Base-by-base conservation (phyloP, 768 basidiomycete genomes). In the Tylopilus rubrobrunneus region DNA sequence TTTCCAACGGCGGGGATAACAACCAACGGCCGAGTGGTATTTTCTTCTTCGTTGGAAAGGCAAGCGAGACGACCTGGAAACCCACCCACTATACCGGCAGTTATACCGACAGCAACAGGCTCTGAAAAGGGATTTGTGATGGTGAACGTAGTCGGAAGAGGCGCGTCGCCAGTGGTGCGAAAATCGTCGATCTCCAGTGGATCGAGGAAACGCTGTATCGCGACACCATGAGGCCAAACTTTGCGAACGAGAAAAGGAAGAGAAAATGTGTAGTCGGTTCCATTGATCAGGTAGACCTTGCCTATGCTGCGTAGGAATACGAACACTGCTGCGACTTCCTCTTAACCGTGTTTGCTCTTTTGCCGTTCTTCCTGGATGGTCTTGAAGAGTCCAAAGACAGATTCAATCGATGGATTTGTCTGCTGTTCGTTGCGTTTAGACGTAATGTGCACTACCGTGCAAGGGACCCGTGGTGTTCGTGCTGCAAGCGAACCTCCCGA, bases 141-240 rank as follows among this genome's bases (percentile, higher is more conserved):
- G 17, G 86, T 82, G 68, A 92, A 92, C 25, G 92, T 79, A 14
- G 89, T 90, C 0, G 91, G 89, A n/a, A 92, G 74, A 0, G 82
- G 75, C 17, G 79, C 74, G 39, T 90, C 85, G 10, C 85, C 86
- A 0, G 82, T 79, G n/a, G 74, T 62, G 46, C 80, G 78, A 4
- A 84, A 84, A 51, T 91, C 89, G 17, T 79, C 75, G 6, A 85
- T 63, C 65, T 93, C 90, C 7, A 74, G 73, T 1, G 79, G 75
- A 59, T 89, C 87, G 45, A 90, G 73, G 5, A 82, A 80, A 27
- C 91, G 77, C 61, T 92, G 87, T 41, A 93, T 80, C 72, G 92
- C 76, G 23, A 92, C 79, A 1, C 91, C 91, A 57, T 88, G 85
- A 1, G 91, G 83, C 89, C 89, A 92, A 1, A 86, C 90, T 56